Percentiles rank a stretch among this genome's conserved stretches.
phyloP scores from a whole-genome alignment of 2,329 filamentous ascomycete species.

The Paecilomyces formosus region DNA sequence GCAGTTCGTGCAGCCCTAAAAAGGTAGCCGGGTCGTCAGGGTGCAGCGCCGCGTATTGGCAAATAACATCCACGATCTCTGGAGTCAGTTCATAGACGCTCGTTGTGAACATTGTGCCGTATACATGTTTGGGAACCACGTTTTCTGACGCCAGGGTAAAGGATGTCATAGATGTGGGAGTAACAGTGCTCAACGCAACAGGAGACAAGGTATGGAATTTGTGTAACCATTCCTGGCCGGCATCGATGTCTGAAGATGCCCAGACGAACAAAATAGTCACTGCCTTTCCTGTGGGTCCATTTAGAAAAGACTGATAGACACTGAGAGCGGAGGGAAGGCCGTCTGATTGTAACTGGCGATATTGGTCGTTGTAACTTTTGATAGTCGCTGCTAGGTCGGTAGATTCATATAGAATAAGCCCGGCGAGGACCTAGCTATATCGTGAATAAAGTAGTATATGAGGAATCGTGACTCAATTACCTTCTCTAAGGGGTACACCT shows the following conservation, averaged over 20 bases:
- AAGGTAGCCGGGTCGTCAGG: conserved; percentile 17
- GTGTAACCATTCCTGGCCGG: conserved; percentile 19
- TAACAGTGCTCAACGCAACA: conserved; percentile 19
- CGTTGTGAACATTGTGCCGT: conserved; percentile 12
- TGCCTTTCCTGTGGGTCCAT: conserved; percentile 21
- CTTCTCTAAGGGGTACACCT: conserved; percentile 28
- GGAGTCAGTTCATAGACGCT: conserved; percentile 17
- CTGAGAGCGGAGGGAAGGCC: conserved; percentile 11
- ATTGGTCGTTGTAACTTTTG: conserved; percentile 15
- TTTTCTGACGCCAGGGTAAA: conserved; percentile 11
- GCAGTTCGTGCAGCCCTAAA: conserved; percentile 23
- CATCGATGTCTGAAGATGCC: conserved; percentile 23
- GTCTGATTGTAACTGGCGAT: conserved; percentile 12
- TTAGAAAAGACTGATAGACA: conserved; percentile 21
- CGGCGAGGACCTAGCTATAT: conserved; percentile 15
- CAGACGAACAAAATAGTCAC: conserved; percentile 23
- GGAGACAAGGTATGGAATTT: conserved; percentile 20
- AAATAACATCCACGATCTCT: conserved; percentile 17
- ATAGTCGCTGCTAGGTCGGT: conserved; percentile 17
- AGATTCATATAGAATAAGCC: conserved; percentile 25
- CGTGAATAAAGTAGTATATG: not conserved
- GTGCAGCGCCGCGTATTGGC: conserved; percentile 11
- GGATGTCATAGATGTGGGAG: conserved; percentile 11
- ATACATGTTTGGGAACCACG: conserved; percentile 11
- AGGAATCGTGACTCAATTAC: conserved; percentile 7